These are phyloP conservation scores for Pythium utonaiense DNA, from an alignment of 352 stramenopile species.

Conservation along the genomic window DNA sequence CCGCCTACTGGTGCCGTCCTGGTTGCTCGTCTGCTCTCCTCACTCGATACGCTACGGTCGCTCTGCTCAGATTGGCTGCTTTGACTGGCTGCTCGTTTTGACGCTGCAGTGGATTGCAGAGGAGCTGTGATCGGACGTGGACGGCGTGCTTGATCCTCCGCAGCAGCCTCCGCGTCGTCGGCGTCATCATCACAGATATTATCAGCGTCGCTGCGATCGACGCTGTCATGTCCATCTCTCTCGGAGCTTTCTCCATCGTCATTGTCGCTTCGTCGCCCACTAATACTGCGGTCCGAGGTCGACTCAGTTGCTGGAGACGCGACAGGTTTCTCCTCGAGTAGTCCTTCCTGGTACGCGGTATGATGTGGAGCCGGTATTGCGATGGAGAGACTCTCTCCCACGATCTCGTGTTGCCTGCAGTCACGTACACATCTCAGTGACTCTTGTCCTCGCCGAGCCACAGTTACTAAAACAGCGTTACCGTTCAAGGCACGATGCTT, in stretches of 20 bases:
- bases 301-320: background rate
- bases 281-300: background rate
- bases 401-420: slow-evolving; percentile 3
- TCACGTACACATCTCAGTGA: background rate
- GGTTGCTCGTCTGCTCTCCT: background rate
- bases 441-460: background rate
- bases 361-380: background rate
- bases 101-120: background rate
- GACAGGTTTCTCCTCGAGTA: background rate
- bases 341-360: background rate
- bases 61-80: background rate
- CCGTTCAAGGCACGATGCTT: slow-evolving; percentile 16
- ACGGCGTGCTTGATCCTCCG: background rate
- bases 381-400: slow-evolving; percentile 10
- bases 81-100: background rate
- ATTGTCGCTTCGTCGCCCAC: background rate
- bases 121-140: background rate
- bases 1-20: background rate
- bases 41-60: background rate
- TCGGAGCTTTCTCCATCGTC: background rate
- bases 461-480: too few species aligned
- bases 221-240: background rate
- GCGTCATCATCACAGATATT: background rate
- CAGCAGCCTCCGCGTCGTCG: background rate
- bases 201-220: background rate